These are phyloP conservation scores for Lodderomyces pseudojiufengensis DNA, from an alignment of 1,139 yeast species.

Conservation along the genomic window DNA sequence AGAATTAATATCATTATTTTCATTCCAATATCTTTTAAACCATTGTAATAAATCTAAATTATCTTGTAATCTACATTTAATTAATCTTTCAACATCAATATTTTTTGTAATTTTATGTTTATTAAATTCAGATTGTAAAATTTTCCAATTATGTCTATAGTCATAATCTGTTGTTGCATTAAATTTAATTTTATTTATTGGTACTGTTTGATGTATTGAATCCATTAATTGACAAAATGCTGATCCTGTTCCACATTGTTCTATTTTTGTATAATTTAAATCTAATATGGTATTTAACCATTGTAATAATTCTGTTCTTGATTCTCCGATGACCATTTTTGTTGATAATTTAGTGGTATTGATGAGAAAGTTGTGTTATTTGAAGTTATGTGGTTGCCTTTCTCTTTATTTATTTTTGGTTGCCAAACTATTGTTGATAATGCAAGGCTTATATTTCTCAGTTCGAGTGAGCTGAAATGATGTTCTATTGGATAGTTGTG, in stretches of 20 bases:
- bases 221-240: constrained; percentile 92
- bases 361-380: too few relatives aligned
- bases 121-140: constrained; percentile 74
- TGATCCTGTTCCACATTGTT: constrained; percentile 94
- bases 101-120: constrained; percentile 68
- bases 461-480: neutral
- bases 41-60: constrained; percentile 92
- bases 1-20: constrained; percentile 56
- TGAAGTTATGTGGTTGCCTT: neutral
- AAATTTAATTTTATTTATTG: constrained; percentile 72
- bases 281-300: constrained; percentile 80
- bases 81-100: constrained; percentile 75
- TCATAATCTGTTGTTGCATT: constrained; percentile 69
- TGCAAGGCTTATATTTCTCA: neutral
- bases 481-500: too few relatives aligned
- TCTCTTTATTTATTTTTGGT: neutral
- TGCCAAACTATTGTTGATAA: neutral
- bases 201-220: constrained; percentile 75
- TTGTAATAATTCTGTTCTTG: constrained; percentile 74
- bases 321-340: constrained; percentile 41
- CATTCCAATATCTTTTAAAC: constrained; percentile 81
- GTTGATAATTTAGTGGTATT: too few relatives aligned
- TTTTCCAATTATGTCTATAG: constrained; percentile 73
- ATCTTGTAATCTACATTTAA: constrained; percentile 89
- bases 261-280: constrained; percentile 70